These are phyloP conservation scores for Xylaria intraflava DNA, from an alignment of 495 filamentous ascomycete genomes.

Conservation along the genomic window DNA sequence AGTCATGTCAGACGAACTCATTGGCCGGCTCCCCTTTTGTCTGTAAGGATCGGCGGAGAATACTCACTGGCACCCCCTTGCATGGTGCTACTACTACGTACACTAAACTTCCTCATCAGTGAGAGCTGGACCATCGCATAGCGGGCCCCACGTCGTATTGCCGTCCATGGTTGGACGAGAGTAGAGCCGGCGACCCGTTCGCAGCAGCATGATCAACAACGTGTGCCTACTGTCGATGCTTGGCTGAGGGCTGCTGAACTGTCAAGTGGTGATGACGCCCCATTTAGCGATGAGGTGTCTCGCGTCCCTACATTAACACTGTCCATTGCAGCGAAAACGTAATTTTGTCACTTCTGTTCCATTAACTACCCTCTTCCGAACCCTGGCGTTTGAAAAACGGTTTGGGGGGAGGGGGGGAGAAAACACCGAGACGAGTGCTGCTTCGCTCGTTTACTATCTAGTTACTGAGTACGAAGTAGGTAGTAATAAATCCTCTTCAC, in stretches of 20 bases:
- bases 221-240: no score
- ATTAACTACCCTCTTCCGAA: no score
- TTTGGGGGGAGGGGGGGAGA: no score
- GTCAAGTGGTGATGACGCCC: slow-evolving; percentile 1
- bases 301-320: no score
- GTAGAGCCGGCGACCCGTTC: not conserved
- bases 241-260: no score
- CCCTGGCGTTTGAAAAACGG: no score
- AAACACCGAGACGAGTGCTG: no score
- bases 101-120: not conserved
- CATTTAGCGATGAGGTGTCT: slow-evolving; percentile 1
- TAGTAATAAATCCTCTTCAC: no score
- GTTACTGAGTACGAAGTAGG: no score
- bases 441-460: no score
- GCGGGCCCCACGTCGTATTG: not conserved
- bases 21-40: not conserved
- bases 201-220: not conserved
- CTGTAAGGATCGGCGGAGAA: slow-evolving; percentile 7
- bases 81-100: not conserved
- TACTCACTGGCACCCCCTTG: not conserved
- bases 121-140: slow-evolving; percentile 2
- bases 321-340: no score
- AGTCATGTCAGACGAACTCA: not conserved
- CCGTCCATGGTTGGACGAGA: not conserved
- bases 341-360: no score